Percentiles rank a stretch among this genome's conserved stretches.
Evolutionary conservation across 2,329 filamentous ascomycete genomes (phyloP).

Genomic region (Emericellopsis atlantica): DNA sequence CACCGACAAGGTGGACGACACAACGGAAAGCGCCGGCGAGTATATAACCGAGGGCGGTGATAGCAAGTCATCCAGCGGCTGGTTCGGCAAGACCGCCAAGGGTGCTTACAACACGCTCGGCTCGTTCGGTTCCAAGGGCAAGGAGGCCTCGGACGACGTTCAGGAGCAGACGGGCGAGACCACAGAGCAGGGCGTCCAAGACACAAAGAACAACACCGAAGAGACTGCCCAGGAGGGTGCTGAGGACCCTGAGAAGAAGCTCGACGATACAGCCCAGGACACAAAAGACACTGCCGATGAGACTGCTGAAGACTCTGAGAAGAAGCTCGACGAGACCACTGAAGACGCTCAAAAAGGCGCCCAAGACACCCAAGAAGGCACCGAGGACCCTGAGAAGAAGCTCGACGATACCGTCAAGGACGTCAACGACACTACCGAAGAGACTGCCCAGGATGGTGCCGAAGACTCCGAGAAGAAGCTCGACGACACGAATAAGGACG

Average conservation of each 20-base stretch:
- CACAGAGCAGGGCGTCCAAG: too few relatives aligned
- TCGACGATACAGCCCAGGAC: background rate
- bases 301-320: too few relatives aligned
- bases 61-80: background rate
- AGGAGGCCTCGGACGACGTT: background rate
- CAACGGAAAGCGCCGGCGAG: slow-evolving; percentile 6
- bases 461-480: slow-evolving; percentile 1
- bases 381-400: background rate
- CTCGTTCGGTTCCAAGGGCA: background rate
- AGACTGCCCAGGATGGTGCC: background rate
- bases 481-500: background rate
- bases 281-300: background rate
- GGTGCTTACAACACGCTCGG: background rate
- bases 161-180: background rate
- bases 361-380: background rate
- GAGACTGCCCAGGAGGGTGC: background rate
- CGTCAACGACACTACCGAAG: background rate
- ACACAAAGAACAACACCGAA: too few relatives aligned
- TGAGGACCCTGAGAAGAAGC: background rate
- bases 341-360: too few relatives aligned
- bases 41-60: slow-evolving; percentile 4
- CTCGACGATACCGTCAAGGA: slow-evolving; percentile 2
- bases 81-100: background rate
- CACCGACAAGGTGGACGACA: slow-evolving; percentile 3
- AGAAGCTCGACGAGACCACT: background rate